A percentile compares a stretch with the other conserved stretches of the same genome.
phyloP scores from a whole-genome alignment of 129 eudicot genomes.

The Logfia minima region DNA sequence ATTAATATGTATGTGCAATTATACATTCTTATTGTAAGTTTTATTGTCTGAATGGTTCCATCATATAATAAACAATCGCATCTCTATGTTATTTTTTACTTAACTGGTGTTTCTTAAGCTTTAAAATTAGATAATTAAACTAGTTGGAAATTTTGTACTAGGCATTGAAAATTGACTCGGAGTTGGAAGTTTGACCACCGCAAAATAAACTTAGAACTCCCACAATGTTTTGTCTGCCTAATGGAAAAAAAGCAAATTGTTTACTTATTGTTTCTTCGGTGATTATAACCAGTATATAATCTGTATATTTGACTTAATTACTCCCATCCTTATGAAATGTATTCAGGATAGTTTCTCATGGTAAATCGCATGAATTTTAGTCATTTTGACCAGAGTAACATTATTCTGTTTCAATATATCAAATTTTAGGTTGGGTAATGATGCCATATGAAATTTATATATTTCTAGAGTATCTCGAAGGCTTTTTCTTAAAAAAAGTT shows the following conservation, averaged over 20 bases:
- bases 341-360: too few species aligned
- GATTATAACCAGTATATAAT: background rate
- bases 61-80: background rate
- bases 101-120: background rate
- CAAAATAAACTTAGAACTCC: background rate
- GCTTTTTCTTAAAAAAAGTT: too few species aligned
- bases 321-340: too few species aligned
- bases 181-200: background rate
- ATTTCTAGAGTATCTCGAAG: too few species aligned
- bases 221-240: conserved; percentile 1
- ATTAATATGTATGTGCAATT: too few species aligned
- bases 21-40: too few species aligned
- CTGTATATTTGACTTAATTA: background rate
- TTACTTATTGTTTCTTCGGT: background rate
- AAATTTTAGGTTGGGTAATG: too few species aligned
- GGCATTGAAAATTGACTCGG: background rate
- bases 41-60: background rate
- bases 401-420: too few species aligned
- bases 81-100: background rate
- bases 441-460: too few species aligned
- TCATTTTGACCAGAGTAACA: too few species aligned
- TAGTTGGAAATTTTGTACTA: background rate
- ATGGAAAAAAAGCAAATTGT: background rate
- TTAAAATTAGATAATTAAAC: background rate
- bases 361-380: too few species aligned